Percentiles rank a stretch among this genome's conserved stretches.
phyloP scores from a whole-genome alignment of 225 moss, liverwort and hornwort genomes.

The Polytrichum formosum region DNA sequence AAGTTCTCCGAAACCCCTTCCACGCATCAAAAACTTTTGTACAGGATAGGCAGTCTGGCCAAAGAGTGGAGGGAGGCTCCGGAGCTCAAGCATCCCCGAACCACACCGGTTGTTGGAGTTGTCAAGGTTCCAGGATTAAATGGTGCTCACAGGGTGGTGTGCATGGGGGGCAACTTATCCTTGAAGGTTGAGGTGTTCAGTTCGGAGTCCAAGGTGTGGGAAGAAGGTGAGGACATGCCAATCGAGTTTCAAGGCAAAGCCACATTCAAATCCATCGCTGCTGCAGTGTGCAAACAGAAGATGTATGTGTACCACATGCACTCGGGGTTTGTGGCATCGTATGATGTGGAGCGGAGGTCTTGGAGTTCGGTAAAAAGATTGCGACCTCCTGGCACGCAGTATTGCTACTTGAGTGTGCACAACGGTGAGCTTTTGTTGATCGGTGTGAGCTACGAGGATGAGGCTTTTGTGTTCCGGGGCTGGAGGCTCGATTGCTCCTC shows the following conservation, averaged over 20 bases:
- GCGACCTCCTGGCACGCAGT: constrained; percentile 21
- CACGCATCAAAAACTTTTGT: constrained; percentile 8
- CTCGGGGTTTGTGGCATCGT: constrained; percentile 21
- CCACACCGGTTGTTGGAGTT: constrained; percentile 19
- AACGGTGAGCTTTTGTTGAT: constrained; percentile 15
- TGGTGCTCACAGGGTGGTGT: constrained; percentile 23
- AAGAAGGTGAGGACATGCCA: not conserved
- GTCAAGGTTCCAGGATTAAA: constrained; percentile 7
- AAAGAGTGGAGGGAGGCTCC: constrained; percentile 18
- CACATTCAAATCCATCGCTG: constrained; percentile 23
- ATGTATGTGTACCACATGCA: constrained; percentile 33
- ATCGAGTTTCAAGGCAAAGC: constrained; percentile 1
- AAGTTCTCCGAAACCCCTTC: not conserved
- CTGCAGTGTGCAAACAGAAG: constrained; percentile 17
- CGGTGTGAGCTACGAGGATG: constrained; percentile 28
- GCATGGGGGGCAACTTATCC: constrained; percentile 22
- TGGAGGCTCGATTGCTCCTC: constrained; percentile 24
- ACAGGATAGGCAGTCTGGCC: constrained; percentile 21
- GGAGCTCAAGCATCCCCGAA: constrained; percentile 3
- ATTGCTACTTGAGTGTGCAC: constrained; percentile 31
- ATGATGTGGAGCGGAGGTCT: constrained; percentile 21
- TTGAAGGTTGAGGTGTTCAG: constrained; percentile 5
- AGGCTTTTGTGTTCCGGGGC: constrained; percentile 19
- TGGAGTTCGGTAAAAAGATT: constrained; percentile 36
- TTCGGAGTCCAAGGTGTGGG: constrained; percentile 1